phyloP scores from a whole-genome alignment of 1,284 basidiomycete genomes.

The Rhodotorula sp. region DNA sequence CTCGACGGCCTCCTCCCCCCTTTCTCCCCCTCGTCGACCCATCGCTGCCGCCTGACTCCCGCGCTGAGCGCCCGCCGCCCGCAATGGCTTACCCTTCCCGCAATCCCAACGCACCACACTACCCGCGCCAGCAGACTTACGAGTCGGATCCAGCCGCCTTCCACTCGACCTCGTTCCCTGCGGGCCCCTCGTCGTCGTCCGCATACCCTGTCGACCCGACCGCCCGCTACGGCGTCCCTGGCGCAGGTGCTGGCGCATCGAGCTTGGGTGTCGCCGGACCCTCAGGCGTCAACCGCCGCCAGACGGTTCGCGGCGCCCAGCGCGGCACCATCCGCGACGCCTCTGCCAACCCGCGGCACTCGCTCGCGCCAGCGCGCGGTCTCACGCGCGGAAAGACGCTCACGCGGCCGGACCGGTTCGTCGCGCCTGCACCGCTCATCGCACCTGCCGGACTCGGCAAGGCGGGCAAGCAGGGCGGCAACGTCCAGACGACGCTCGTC shows the following conservation, averaged over 20 bases:
- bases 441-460: constrained; percentile 60
- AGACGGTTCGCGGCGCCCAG: constrained; percentile 38
- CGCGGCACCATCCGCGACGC: constrained; percentile 37
- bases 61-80: background rate
- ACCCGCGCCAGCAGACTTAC: constrained; percentile 19
- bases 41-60: background rate
- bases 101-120: constrained; percentile 18
- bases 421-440: constrained; percentile 91
- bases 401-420: constrained; percentile 89
- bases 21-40: too few species aligned
- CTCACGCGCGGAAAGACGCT: constrained; percentile 80
- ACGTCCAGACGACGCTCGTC: constrained; percentile 32
- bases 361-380: constrained; percentile 12
- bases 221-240: constrained; percentile 9
- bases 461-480: constrained; percentile 24
- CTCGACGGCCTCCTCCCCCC: too few species aligned
- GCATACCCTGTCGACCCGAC: constrained; percentile 4
- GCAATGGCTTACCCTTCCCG: constrained; percentile 22
- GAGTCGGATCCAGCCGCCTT: constrained; percentile 24
- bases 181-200: background rate
- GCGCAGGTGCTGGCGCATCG: background rate
- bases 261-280: background rate
- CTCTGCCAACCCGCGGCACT: constrained; percentile 17
- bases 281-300: constrained; percentile 20
- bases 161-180: constrained; percentile 31